Evolutionary conservation across 148 eudicot species (phyloP).

Genomic region (Euryodendron excelsum): DNA sequence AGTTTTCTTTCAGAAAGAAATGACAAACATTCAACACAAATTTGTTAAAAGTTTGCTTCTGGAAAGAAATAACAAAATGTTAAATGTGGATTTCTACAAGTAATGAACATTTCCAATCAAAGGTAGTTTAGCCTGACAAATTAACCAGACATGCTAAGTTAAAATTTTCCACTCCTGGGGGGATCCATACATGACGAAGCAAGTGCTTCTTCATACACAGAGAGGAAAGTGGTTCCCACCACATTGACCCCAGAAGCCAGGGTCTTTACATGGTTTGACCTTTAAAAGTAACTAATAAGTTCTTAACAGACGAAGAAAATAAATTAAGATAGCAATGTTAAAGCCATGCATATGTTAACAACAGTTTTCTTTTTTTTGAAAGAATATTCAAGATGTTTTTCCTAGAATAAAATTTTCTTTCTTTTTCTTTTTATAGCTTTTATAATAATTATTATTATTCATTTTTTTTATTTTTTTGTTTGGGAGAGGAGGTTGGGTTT

Average conservation of each 20-base stretch:
- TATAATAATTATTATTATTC: too few relatives aligned
- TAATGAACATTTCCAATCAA: not conserved
- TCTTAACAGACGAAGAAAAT: not conserved
- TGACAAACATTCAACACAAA: too few relatives aligned
- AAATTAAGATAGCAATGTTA: not conserved
- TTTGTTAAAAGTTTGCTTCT: not conserved
- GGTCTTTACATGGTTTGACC: not conserved
- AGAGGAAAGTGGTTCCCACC: not conserved
- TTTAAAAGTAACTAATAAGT: not conserved
- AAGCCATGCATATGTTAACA: not conserved
- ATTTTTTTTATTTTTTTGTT: too few relatives aligned
- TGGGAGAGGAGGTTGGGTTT: not conserved
- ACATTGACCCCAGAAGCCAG: not conserved
- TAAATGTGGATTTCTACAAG: not conserved
- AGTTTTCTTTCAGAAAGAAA: too few relatives aligned
- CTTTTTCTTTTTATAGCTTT: too few relatives aligned
- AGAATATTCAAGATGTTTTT: too few relatives aligned
- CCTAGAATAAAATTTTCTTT: too few relatives aligned
- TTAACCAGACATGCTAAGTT: not conserved
- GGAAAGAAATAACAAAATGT: not conserved
- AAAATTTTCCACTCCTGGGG: not conserved
- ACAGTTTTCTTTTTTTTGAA: too few relatives aligned
- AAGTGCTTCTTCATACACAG: not conserved
- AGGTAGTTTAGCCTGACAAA: not conserved
- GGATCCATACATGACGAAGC: not conserved